These are phyloP conservation scores for Botryosphaeria dothidea DNA, from an alignment of 2,329 filamentous ascomycete genomes.

Conservation along the genomic window DNA sequence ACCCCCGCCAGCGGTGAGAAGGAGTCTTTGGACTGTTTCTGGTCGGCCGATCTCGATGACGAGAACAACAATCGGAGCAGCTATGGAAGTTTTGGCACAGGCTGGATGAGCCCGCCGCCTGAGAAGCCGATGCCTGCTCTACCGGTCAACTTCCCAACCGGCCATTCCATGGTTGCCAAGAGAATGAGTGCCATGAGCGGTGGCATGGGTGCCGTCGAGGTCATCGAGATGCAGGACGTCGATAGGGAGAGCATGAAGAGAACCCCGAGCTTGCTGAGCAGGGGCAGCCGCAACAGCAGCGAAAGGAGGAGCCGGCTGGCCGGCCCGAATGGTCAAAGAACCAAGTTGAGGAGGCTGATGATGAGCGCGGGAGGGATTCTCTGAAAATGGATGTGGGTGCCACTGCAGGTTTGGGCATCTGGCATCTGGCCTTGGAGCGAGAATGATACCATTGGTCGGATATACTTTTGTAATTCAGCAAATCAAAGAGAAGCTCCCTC, in stretches of 20 bases:
- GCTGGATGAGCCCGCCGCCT: not conserved
- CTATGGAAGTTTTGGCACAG: not conserved
- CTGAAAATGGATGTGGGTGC: not conserved
- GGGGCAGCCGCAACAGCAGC: not conserved
- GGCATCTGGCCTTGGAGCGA: not conserved
- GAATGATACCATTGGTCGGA: conserved; percentile 5
- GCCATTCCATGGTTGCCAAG: not conserved
- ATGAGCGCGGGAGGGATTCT: conserved; percentile 24
- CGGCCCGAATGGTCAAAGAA: conserved; percentile 16
- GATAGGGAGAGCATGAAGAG: not conserved
- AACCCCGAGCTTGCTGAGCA: conserved; percentile 8
- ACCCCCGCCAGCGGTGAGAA: conserved; percentile 7
- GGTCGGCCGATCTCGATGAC: conserved; percentile 20
- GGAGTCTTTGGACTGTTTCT: conserved; percentile 10
- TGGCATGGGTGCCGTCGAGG: conserved; percentile 10
- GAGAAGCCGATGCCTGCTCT: conserved; percentile 3
- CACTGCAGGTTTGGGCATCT: not conserved
- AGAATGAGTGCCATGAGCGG: conserved; percentile 2
- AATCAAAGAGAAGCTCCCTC: not conserved
- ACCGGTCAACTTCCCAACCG: conserved; percentile 3
- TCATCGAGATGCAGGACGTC: not conserved
- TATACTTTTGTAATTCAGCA: not conserved
- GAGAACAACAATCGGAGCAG: conserved; percentile 20
- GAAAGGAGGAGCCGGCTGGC: conserved; percentile 10
- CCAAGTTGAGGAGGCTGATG: conserved; percentile 26